A percentile compares a stretch with the other conserved stretches of the same genome.
phyloP scores from a whole-genome alignment of 805 yeast genomes.

The Kodamaea neixiangensis region DNA sequence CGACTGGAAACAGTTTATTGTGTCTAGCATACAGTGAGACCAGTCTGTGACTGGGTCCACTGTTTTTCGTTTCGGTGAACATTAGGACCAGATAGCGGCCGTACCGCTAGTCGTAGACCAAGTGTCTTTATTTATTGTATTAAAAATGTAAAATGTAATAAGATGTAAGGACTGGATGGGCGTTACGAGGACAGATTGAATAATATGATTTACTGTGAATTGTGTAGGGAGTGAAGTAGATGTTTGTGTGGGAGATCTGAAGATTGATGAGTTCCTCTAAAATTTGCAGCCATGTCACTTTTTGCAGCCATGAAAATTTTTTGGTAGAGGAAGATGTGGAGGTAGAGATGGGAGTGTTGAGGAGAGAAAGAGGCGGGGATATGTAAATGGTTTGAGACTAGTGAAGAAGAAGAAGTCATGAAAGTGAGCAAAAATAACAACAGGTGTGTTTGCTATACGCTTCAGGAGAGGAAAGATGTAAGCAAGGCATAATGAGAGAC shows the following conservation, averaged over 20 bases:
- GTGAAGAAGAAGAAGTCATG: too few relatives aligned
- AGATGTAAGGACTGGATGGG: background rate
- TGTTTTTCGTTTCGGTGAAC: background rate
- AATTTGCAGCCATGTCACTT: too few relatives aligned
- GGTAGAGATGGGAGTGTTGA: too few relatives aligned
- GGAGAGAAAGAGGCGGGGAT: too few relatives aligned
- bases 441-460: too few relatives aligned
- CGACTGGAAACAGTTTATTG: constrained; percentile 35
- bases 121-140: constrained; percentile 1
- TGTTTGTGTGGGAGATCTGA: background rate
- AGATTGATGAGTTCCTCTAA: too few relatives aligned
- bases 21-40: constrained; percentile 9
- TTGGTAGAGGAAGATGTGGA: too few relatives aligned
- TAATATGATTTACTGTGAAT: background rate
- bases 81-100: background rate
- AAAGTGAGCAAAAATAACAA: too few relatives aligned
- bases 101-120: background rate
- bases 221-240: background rate
- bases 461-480: too few relatives aligned
- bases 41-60: background rate
- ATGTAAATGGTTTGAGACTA: too few relatives aligned
- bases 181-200: background rate
- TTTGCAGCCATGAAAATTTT: too few relatives aligned
- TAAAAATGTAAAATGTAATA: background rate
- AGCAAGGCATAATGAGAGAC: too few relatives aligned